Evolutionary conservation across 108 stramenopile genomes (phyloP), one percentile per base, ranked within the genome.

Genomic region (Mayamaea pseudoterrestris): DNA sequence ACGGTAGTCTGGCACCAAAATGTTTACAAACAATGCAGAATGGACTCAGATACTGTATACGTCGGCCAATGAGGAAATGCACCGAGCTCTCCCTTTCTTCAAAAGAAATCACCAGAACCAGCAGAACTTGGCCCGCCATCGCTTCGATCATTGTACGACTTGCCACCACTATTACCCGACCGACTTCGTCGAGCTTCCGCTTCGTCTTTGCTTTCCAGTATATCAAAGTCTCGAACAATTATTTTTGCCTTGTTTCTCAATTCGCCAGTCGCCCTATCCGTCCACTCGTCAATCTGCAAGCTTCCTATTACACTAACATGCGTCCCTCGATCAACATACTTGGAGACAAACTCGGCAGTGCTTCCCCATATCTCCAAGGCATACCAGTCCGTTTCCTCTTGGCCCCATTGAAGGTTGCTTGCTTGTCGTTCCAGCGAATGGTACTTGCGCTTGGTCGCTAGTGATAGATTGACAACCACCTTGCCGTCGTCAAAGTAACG

Each of bases 331-430:
- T 76, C 63, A 5, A 84, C 80, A 50, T 64, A 83, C 17, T 79
- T 82, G 18, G 55, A 30, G 2, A 68, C 80, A 55, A 76, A 92
- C 66, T 94, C 93, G 0, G 90, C 93, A 46, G 82, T 77, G 23
- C 69, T 27, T 3, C 88, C 86, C 93, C 93, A 94, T 28, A 92
- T 69, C 55, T 94, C 90, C 14, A 94, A 58, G 13, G 63, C 62
- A 66, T 76, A 94, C 93, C 93, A 94, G 58, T 94, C 93, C 0
- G 93, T 94, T 61, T 87, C 90, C 55, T 88, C 90, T 25, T 86
- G 70, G 17, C 82, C 84, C 13, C 63, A 80, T 1, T 57, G 20
- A 21, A 92, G 73, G 25, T 63, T 58, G n/a, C 54, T 44, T 3
- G 63, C 65, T 36, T 69, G 63, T 20, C 90, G 56, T 63, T 95